Evolutionary conservation across 345 rosid genomes (phyloP), one percentile per base, ranked within the genome.

Genomic region (Conringia planisiliqua): DNA sequence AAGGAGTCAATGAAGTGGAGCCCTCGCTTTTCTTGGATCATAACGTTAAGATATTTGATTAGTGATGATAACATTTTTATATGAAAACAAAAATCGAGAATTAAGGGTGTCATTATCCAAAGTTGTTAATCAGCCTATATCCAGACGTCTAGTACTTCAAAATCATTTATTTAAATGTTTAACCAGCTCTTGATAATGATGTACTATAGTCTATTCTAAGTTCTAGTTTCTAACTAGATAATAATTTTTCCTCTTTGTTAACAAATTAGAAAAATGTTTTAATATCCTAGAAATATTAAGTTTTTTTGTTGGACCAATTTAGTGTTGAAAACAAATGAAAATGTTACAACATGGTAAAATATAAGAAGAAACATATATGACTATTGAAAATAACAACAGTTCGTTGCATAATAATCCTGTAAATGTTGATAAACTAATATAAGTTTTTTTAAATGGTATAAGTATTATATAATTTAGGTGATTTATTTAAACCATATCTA

Each of bases 31-130:
- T 7, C 26, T 62, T 62, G 17, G 55, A 51, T 61, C 30, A 51
- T 9, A 9, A 32, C n/a, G 44, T 24, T 47, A 22, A 46, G 57
- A 11, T 50, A 50, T 4, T 10, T 50, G 50, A 68, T 47, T 7
- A 71, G 32, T 40, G 73, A 54, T 40, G 73, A 54, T 35, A 7
- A 36, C 48, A 0, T 5, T 24, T 48, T 32, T 9, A 26, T 22
- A 0, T 54, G 4, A 2, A 10, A 9, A 11, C 7, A 7, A 36
- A 38, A 16, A 3, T 10, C 7, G 7, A 24, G 13, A 57, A 67
- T 18, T 39, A 75, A 68, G 58, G 36, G 60, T 44, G 75, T 70
- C 75, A 70, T 76, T 44, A 76, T 44, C 64, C 22, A 64, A 64
- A 63, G 61, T 70, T 60, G 71, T 76, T 63, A 76, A 60, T 70